A percentile compares a stretch with the other conserved stretches of the same genome.
Conservation (phyloP, 306 rosid species). For the Vachellia pachyceras region DNA sequence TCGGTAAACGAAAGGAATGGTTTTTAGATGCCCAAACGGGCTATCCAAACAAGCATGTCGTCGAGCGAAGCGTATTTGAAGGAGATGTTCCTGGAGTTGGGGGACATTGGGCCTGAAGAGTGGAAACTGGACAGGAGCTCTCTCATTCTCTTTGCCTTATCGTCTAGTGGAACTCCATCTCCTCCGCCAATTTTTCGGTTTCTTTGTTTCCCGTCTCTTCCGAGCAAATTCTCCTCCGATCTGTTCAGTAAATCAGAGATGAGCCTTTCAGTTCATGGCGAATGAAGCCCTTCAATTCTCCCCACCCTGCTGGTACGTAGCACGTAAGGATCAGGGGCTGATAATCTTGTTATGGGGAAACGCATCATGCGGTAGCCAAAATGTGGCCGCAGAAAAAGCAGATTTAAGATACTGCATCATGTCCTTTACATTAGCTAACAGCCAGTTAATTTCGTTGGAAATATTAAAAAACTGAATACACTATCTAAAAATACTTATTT, state of each 20-base stretch:
- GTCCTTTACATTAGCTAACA: no score
- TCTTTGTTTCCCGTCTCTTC: background rate
- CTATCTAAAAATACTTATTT: no score
- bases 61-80: slow-evolving; percentile 63
- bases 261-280: background rate
- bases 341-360: background rate
- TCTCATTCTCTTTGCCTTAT: slow-evolving; percentile 92
- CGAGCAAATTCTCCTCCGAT: slow-evolving; percentile 11
- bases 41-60: no score
- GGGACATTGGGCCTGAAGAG: slow-evolving; percentile 66
- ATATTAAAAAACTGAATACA: no score
- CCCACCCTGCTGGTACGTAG: background rate
- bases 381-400: no score
- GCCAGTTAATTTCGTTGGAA: no score
- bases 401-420: no score
- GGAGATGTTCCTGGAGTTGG: slow-evolving; percentile 48
- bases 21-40: no score
- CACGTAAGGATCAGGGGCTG: background rate
- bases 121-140: slow-evolving; percentile 97
- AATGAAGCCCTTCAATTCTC: background rate
- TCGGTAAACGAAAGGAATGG: no score
- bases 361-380: background rate
- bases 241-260: slow-evolving; percentile 18
- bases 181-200: slow-evolving; percentile 62
- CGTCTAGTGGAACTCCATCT: slow-evolving; percentile 68